A percentile compares a stretch with the other conserved stretches of the same genome.
Conservation (phyloP, 2,329 filamentous ascomycete species). For the Didymella keratinophila region DNA sequence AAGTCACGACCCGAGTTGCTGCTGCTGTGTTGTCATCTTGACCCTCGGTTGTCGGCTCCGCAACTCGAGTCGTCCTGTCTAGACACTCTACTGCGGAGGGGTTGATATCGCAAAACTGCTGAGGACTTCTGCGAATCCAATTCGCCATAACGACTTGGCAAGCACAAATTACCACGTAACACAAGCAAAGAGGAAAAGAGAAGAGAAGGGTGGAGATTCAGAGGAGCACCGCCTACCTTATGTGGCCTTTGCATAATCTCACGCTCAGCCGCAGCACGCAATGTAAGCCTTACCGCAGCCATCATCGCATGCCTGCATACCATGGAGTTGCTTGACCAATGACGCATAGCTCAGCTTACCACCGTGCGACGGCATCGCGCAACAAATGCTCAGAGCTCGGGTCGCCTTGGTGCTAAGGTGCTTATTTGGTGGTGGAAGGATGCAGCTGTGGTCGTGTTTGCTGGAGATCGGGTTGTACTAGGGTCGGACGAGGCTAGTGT, state of each 20-base stretch:
- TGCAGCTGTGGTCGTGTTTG: slow-evolving; percentile 2
- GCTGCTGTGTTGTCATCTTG: too few species aligned
- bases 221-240: slow-evolving; percentile 8
- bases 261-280: slow-evolving; percentile 16
- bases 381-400: not conserved
- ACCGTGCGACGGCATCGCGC: not conserved
- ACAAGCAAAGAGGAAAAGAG: not conserved
- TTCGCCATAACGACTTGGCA: not conserved
- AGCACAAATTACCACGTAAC: slow-evolving; percentile 4
- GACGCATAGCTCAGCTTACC: not conserved
- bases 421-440: slow-evolving; percentile 10
- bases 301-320: not conserved
- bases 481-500: slow-evolving; percentile 1
- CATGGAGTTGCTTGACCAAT: not conserved
- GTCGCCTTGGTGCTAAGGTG: slow-evolving; percentile 9
- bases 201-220: not conserved
- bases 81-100: too few species aligned
- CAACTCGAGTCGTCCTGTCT: too few species aligned
- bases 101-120: too few species aligned
- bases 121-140: slow-evolving; percentile 4
- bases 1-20: too few species aligned
- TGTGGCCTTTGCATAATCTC: slow-evolving; percentile 4
- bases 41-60: too few species aligned
- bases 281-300: slow-evolving; percentile 16
- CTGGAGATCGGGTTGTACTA: not conserved